A percentile compares a stretch with the other conserved stretches of the same genome.
These are phyloP conservation scores for Populus davidiana DNA, from an alignment of 345 rosid genomes.

Conservation along the genomic window DNA sequence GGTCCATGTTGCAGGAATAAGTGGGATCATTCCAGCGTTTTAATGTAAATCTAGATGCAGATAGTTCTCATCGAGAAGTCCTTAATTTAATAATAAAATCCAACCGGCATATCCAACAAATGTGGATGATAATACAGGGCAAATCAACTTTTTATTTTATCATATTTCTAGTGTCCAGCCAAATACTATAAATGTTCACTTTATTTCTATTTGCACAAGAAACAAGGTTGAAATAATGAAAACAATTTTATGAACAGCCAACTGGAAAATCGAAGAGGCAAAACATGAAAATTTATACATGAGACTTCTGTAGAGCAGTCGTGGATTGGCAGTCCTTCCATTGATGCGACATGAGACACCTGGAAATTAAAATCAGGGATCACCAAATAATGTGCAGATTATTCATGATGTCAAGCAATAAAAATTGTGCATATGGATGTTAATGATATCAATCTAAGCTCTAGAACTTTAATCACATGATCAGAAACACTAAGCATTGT, in stretches of 20 bases:
- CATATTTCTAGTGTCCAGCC: neutral
- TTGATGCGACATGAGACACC: slow-evolving; percentile 75
- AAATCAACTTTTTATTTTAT: no score
- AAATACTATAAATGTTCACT: neutral
- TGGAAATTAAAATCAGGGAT: slow-evolving; percentile 32
- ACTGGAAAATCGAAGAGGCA: slow-evolving; percentile 5
- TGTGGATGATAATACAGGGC: no score
- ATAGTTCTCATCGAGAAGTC: no score
- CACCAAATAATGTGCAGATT: neutral
- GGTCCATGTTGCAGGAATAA: no score
- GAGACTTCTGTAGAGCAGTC: slow-evolving; percentile 65
- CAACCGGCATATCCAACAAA: no score
- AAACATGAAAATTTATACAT: slow-evolving; percentile 42
- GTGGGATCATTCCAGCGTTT: no score
- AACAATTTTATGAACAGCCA: neutral
- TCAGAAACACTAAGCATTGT: no score
- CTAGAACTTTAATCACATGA: neutral
- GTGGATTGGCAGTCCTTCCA: slow-evolving; percentile 60
- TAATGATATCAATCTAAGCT: neutral
- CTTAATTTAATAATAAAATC: no score
- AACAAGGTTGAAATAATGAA: neutral
- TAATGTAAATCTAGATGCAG: no score
- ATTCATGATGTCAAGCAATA: neutral
- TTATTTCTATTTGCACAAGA: slow-evolving; percentile 1
- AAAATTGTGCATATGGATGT: neutral